A percentile compares a stretch with the other conserved stretches of the same genome.
phyloP scores from a whole-genome alignment of 352 stramenopile species.

The Pythium periplocum region DNA sequence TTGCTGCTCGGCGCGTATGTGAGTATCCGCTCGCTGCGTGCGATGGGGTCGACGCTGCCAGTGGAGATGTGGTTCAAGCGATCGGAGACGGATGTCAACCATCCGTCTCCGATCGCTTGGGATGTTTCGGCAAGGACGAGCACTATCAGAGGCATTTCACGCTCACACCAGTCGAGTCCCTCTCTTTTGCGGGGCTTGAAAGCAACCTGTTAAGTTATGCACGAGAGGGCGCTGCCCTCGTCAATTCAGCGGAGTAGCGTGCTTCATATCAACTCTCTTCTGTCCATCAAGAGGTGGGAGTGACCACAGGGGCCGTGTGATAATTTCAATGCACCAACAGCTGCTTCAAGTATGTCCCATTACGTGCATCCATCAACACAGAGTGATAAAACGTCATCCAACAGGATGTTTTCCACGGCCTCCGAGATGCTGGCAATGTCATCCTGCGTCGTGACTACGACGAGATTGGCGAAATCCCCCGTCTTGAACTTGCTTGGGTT shows the following conservation, averaged over 20 bases:
- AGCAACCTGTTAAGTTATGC: slow-evolving; percentile 30
- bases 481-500: neutral
- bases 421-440: neutral
- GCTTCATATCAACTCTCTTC: too few species aligned
- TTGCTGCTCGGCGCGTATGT: slow-evolving; percentile 46
- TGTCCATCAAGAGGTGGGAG: too few species aligned
- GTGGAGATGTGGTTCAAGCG: slow-evolving; percentile 70
- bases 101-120: slow-evolving; percentile 15
- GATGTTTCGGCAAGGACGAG: slow-evolving; percentile 47
- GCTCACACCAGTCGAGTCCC: slow-evolving; percentile 23
- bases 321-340: too few species aligned
- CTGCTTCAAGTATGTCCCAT: too few species aligned
- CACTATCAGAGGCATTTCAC: slow-evolving; percentile 50
- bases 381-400: neutral
- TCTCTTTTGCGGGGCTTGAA: slow-evolving; percentile 39
- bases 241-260: slow-evolving; percentile 5
- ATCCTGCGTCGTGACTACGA: neutral
- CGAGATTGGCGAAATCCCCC: neutral
- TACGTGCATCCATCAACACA: too few species aligned
- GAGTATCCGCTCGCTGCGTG: slow-evolving; percentile 32
- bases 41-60: slow-evolving; percentile 38
- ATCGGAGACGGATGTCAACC: slow-evolving; percentile 29
- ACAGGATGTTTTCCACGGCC: neutral
- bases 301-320: too few species aligned
- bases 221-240: slow-evolving; percentile 23